Evolutionary conservation across 2,329 filamentous ascomycete genomes (phyloP).

Genomic region (Drechslerella stenobrocha): DNA sequence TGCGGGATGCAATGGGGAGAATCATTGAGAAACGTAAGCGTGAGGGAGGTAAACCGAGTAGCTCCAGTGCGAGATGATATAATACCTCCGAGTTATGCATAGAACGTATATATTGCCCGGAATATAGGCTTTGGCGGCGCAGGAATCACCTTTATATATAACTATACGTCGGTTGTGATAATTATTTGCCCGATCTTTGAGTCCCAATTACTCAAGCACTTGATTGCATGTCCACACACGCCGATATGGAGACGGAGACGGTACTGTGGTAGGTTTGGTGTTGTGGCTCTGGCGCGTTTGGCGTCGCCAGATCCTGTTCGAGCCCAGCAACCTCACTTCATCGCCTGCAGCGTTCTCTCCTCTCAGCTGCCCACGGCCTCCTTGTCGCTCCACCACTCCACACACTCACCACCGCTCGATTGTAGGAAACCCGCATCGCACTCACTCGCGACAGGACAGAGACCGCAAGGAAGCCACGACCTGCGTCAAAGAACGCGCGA

Average conservation of each 20-base stretch:
- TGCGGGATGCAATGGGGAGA: slow-evolving; percentile 74
- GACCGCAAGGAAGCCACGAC: neutral
- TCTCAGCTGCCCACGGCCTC: slow-evolving; percentile 57
- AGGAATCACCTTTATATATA: too few relatives aligned
- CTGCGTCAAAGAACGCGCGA: neutral
- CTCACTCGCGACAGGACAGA: slow-evolving; percentile 5
- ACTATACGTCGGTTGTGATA: too few relatives aligned
- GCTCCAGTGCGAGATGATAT: slow-evolving; percentile 57
- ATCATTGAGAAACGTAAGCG: slow-evolving; percentile 67
- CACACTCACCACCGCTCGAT: neutral
- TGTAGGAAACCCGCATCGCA: slow-evolving; percentile 8
- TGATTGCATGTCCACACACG: too few relatives aligned
- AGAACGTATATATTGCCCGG: too few relatives aligned
- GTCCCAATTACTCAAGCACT: too few relatives aligned
- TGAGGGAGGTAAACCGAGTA: slow-evolving; percentile 63
- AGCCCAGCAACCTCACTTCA: slow-evolving; percentile 29
- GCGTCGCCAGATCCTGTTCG: slow-evolving; percentile 33
- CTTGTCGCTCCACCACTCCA: slow-evolving; percentile 7
- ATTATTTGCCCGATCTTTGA: too few relatives aligned
- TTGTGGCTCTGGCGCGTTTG: slow-evolving; percentile 31
- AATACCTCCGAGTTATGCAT: too few relatives aligned
- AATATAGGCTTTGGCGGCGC: too few relatives aligned
- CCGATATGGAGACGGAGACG: neutral
- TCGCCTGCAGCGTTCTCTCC: slow-evolving; percentile 19
- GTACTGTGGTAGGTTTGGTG: neutral